These are phyloP conservation scores for Tilletia indica DNA, from an alignment of 1,284 basidiomycete genomes.

Conservation along the genomic window DNA sequence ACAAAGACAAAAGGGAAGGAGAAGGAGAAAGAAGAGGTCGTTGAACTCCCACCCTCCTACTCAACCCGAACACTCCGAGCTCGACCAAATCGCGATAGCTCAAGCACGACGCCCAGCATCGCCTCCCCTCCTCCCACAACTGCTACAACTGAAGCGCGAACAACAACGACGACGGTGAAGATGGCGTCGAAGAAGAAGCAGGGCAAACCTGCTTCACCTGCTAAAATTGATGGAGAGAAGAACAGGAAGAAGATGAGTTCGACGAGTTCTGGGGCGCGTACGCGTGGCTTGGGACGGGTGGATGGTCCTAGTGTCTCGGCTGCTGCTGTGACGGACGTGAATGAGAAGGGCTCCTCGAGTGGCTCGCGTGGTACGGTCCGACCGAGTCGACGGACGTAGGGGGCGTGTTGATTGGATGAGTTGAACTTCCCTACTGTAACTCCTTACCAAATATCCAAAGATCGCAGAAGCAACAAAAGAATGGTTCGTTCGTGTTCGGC, in stretches of 20 bases:
- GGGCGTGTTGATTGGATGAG: too few relatives aligned
- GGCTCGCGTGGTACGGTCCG: not conserved
- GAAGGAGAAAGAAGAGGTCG: too few relatives aligned
- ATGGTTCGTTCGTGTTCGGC: too few relatives aligned
- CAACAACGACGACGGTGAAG: not conserved
- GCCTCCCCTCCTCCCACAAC: not conserved
- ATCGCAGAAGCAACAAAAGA: too few relatives aligned
- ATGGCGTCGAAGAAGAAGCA: not conserved
- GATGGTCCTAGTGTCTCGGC: too few relatives aligned
- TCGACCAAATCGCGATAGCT: not conserved
- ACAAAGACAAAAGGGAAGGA: not conserved
- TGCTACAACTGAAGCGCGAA: not conserved
- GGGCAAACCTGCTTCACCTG: not conserved
- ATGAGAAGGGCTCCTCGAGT: not conserved
- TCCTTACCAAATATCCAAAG: too few relatives aligned
- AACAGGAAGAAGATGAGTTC: not conserved
- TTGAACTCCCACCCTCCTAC: not conserved
- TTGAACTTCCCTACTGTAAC: too few relatives aligned
- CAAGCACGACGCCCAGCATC: not conserved
- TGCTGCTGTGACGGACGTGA: not conserved
- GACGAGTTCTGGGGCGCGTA: too few relatives aligned
- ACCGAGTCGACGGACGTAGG: too few relatives aligned
- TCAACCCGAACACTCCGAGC: slow-evolving; percentile 11
- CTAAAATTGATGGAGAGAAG: not conserved
- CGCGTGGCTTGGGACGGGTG: too few relatives aligned